phyloP scores from a whole-genome alignment of 495 filamentous ascomycete genomes.

The Immersiella caudata region DNA sequence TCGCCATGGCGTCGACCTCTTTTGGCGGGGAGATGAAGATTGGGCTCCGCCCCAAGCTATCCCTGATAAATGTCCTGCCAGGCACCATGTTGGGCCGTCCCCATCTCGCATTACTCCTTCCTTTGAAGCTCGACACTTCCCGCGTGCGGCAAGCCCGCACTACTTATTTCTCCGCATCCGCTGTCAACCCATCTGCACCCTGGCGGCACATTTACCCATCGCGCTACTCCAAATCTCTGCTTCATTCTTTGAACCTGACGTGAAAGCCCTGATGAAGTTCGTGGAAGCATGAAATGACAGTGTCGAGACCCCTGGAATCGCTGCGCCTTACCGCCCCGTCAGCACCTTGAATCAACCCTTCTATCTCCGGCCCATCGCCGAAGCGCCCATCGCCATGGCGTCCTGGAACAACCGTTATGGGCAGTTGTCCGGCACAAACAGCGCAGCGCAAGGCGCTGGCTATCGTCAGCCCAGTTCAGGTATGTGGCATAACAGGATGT shows the following conservation, averaged over 20 bases:
- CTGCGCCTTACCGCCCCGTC: neutral
- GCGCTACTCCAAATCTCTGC: neutral
- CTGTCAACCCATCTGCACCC: neutral
- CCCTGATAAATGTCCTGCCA: neutral
- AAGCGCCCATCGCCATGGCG: conserved; percentile 12
- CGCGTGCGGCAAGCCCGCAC: neutral
- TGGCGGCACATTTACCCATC: neutral
- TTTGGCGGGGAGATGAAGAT: neutral
- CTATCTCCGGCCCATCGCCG: neutral
- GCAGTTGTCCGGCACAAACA: conserved; percentile 3
- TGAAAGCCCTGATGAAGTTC: neutral
- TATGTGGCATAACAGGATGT: neutral
- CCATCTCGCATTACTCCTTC: conserved; percentile 4
- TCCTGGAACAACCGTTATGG: conserved; percentile 18
- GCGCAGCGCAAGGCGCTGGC: conserved; percentile 1
- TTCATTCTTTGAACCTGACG: neutral
- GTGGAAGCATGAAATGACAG: neutral
- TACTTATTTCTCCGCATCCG: conserved; percentile 2
- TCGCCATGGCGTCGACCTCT: neutral
- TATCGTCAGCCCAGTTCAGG: neutral
- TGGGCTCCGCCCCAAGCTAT: conserved; percentile 1
- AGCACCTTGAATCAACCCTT: neutral
- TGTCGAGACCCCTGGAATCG: neutral
- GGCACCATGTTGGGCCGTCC: neutral
- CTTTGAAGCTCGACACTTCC: conserved; percentile 9